Base-by-base conservation (phyloP, 139 green algal species). In the Auxenochlorella protothecoides region DNA sequence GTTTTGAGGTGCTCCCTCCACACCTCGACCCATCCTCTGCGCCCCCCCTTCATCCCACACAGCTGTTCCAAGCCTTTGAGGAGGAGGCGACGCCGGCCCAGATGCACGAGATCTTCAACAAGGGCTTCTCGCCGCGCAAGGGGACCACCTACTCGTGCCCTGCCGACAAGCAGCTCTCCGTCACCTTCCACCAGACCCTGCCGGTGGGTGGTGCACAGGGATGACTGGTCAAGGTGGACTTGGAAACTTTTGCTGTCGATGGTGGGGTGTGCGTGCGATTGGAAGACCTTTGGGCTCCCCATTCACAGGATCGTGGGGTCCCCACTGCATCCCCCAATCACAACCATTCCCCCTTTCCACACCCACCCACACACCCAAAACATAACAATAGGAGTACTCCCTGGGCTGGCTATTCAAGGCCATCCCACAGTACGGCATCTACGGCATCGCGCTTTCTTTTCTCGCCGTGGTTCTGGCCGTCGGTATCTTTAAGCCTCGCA, bases 31-130 rank as follows among this genome's bases (percentile, higher is more conserved):
- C 27, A 1, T 44, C 27, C 27, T 44, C 27, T 44, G 27, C 27
- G 27, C 27, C 27, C 27, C 27, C 27, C 27, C 27, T 44, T 44
- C 27, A 44, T 44, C 27, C 27, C 27, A 44, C 27, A 59, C 86
- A 93, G 85, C 75, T 95, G 8, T 95, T 92, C 80, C 78, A 90
- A 78, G 85, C 87, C 7, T 88, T 86, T 63, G 85, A 92, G 79
- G 79, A 89, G 79, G 74, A 79, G 59, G 63, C 87, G 65, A 73
- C 65, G 27, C 5, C 9, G 57, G 57, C 57, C 9, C 9, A 9
- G 57, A 9, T 15, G 9, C 9, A 9, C 57, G 57, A 62, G 57
- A 15, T 62, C 11, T 62, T 62, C 9, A 62, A 79, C 61, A 11
- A 27, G 74, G 13, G 10, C 9, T 9, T 9, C 57, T 62, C 9